Evolutionary conservation across 2,329 filamentous ascomycete genomes (phyloP), one percentile per base, ranked within the genome.

Genomic region (Neofusicoccum sp.): DNA sequence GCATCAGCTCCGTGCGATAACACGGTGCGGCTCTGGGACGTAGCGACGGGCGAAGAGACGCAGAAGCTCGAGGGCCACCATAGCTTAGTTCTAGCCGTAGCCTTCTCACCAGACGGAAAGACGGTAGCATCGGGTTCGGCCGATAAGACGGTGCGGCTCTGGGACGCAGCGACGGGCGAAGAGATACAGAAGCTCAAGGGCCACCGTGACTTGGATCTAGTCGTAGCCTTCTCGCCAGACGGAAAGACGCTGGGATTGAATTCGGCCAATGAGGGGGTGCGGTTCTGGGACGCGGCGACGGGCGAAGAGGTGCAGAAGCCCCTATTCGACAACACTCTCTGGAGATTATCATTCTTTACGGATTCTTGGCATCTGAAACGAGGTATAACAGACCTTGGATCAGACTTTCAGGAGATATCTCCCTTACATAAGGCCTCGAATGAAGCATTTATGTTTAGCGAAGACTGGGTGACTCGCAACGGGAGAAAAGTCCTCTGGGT

Each of bases 1-100:
- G 64, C 61, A 30, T 66, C 63, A n/a, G 64, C 45, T 45, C 66
- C 65, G 2, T 0, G 14, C 9, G 63, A 67, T 58, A 58, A 40
- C 5, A 66, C 60, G 44, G 64, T 66, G 30, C 33, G 51, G 58
- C 31, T 67, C 14, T 67, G 63, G 65, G 61, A 64, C 34, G 41
- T 41, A 33, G 47, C n/a, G 16, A 62, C 60, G 31, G 63, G 57
- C 16, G 36, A 51, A 57, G 38, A 28, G 24, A 49, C 20, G 40
- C 54, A 57, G 14, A 58, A 34, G 58, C 60, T 66, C 36, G 49
- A 63, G 49, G 61, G 61, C 61, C 58, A 65, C 38, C 7, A 28
- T 45, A 4, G n/a, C 3, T 1, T 1, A 2, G 62, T 66, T 40
- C 58, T 1, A 1, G 48, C 40, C 16, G 53, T 65, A 24, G 60